Evolutionary conservation across 208 protist genomes (phyloP).

Genomic region (Leishmania tropica): DNA sequence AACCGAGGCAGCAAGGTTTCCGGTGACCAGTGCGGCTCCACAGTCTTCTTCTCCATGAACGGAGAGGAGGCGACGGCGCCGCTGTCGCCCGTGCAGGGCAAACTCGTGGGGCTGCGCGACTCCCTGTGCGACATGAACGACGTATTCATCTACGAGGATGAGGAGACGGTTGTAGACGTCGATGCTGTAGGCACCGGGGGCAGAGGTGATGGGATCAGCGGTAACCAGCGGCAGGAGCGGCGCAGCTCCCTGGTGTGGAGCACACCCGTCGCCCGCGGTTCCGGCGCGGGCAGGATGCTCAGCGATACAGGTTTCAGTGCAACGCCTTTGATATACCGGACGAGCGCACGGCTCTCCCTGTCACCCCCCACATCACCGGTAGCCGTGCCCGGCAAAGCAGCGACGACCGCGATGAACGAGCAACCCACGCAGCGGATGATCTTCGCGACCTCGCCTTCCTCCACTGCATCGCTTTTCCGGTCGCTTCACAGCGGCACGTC

Average conservation of each 20-base stretch:
- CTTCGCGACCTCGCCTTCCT: not conserved
- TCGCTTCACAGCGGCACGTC: not conserved
- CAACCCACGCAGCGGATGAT: slow-evolving; percentile 3
- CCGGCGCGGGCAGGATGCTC: not conserved
- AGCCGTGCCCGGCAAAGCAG: not conserved
- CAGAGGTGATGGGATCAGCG: not conserved
- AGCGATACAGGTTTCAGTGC: slow-evolving; percentile 16
- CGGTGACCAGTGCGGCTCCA: not conserved
- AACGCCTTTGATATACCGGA: slow-evolving; percentile 31
- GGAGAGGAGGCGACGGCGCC: not conserved
- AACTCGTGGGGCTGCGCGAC: slow-evolving; percentile 12
- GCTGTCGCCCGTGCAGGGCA: not conserved
- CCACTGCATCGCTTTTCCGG: not conserved
- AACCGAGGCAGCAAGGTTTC: not conserved
- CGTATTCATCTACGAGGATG: slow-evolving; percentile 59
- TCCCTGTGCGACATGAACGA: slow-evolving; percentile 46
- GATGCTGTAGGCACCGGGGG: not conserved
- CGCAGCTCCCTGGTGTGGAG: slow-evolving; percentile 37
- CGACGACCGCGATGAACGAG: not conserved
- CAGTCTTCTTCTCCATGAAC: not conserved
- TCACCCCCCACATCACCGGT: slow-evolving; percentile 1
- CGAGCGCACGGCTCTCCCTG: slow-evolving; percentile 19
- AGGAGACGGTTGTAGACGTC: slow-evolving; percentile 9
- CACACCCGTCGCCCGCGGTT: slow-evolving; percentile 22
- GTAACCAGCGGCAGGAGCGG: slow-evolving; percentile 11